Conservation (phyloP, 2,329 filamentous ascomycete genomes). For the Trichoderma simmonsii region DNA sequence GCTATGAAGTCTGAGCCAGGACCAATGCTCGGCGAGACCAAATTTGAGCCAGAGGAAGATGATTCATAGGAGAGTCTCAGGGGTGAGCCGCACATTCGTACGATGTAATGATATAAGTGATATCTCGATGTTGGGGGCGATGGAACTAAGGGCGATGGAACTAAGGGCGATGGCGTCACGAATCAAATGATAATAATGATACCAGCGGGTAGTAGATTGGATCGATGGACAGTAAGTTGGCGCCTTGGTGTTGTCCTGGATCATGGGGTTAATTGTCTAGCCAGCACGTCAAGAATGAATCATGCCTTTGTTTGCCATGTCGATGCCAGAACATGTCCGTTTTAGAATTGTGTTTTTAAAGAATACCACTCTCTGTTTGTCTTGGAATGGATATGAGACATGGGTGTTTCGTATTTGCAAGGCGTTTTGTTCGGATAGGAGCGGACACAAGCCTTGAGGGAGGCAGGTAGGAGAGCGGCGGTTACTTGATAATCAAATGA, state of each 20-base stretch:
- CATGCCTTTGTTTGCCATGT: background rate
- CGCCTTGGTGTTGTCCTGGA: conserved; percentile 12
- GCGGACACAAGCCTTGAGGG: background rate
- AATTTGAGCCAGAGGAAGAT: conserved; percentile 61
- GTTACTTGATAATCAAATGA: background rate
- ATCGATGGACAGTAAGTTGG: conserved; percentile 7
- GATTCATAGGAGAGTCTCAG: background rate
- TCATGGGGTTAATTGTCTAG: conserved; percentile 14
- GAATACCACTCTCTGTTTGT: background rate
- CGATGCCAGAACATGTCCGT: background rate
- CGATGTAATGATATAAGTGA: background rate
- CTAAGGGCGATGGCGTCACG: background rate
- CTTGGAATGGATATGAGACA: background rate
- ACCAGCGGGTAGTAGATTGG: background rate
- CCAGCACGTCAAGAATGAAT: conserved; percentile 1
- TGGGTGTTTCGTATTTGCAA: background rate
- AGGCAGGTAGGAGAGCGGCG: background rate
- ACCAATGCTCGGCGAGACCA: conserved; percentile 65
- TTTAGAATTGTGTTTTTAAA: background rate
- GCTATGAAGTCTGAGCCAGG: conserved; percentile 55
- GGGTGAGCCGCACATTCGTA: background rate
- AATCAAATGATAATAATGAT: conserved; percentile 2
- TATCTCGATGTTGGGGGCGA: background rate
- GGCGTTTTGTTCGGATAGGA: background rate
- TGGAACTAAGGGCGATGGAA: background rate